Base-by-base conservation (phyloP, 2,329 filamentous ascomycete genomes). In the Cercospora sp. region DNA sequence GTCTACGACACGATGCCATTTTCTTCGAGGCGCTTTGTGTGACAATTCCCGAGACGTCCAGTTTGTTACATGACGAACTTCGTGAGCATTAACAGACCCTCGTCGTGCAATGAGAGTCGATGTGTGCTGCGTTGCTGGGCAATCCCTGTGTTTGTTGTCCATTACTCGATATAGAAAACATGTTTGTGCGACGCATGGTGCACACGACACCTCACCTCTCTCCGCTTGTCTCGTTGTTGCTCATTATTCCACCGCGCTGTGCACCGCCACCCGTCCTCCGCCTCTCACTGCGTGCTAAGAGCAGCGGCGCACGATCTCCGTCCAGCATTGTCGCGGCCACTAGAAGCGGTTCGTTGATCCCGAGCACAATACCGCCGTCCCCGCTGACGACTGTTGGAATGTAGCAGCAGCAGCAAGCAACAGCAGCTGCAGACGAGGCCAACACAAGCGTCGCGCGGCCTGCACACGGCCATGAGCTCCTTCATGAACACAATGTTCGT, bases 401-500 rank as follows among this genome's bases (percentile, higher is more conserved):
- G 53, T 58, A 58, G 53, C 53, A 58, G 45, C 45, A 51, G 45
- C 45, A 51, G 45, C 45, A 23, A 42, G 45, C 45, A 51, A 23
- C 45, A 23, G 45, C 45, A 23, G 18, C 42, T 18, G 42, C 42
- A 48, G 45, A 23, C 45, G 45, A 51, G 45, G 45, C 45, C 45
- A 51, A 23, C 45, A 51, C 45, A 51, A 31, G 30, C 28, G 28
- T 30, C 53, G 53, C 53, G 26, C 30, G 53, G 26, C 16, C 53
- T 58, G 26, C 53, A 30, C 53, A 58, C 18, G 59, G 33, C 36
- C 28, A 93, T 92, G 91, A 87, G 90, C 78, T 91, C 90, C 73
- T 91, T 93, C 82, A 90, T 93, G 78, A 92, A 90, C 74, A 93
- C 91, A 79, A 91, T 92, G 90, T 92, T 84, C 82, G 89, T 91